These are phyloP conservation scores for Colletotrichum tabaci DNA, from an alignment of 2,329 filamentous ascomycete species.

Conservation along the genomic window DNA sequence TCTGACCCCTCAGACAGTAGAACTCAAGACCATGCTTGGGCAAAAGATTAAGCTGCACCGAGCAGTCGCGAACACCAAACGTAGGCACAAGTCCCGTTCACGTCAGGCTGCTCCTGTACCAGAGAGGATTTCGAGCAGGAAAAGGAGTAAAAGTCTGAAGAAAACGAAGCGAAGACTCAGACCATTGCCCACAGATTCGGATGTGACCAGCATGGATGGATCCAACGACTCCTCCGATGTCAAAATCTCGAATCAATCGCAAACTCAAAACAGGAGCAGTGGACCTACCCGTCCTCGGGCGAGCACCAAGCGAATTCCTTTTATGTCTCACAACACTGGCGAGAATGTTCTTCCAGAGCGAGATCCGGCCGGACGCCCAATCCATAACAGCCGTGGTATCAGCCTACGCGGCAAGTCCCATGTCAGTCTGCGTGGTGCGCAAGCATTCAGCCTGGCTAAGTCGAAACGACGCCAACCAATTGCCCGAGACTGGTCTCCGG, in stretches of 20 bases:
- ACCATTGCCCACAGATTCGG: conserved; percentile 11
- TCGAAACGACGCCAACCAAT: conserved; percentile 75
- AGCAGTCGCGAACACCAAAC: not conserved
- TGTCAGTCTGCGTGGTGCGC: conserved; percentile 65
- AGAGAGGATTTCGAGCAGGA: conserved; percentile 38
- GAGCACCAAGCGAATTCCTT: conserved; percentile 29
- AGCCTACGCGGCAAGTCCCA: conserved; percentile 67
- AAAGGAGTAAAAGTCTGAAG: conserved; percentile 7
- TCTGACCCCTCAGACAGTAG: conserved; percentile 26
- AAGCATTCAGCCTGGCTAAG: conserved; percentile 66
- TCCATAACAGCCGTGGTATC: conserved; percentile 53
- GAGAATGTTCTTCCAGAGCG: conserved; percentile 47
- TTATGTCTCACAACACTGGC: conserved; percentile 32
- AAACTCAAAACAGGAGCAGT: conserved; percentile 38
- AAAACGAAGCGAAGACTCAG: conserved; percentile 25
- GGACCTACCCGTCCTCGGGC: conserved; percentile 38
- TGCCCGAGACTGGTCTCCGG: conserved; percentile 79
- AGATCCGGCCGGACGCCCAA: conserved; percentile 46
- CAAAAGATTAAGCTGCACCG: conserved; percentile 33
- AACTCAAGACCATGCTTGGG: conserved; percentile 13
- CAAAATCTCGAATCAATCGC: conserved; percentile 39
- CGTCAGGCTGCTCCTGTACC: conserved; percentile 25
- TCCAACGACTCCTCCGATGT: conserved; percentile 39
- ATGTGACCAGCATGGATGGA: conserved; percentile 35
- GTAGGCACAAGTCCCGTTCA: not conserved